A percentile compares a stretch with the other conserved stretches of the same genome.
These are phyloP conservation scores for Candida insectalens DNA, from an alignment of 805 yeast genomes.

Conservation along the genomic window DNA sequence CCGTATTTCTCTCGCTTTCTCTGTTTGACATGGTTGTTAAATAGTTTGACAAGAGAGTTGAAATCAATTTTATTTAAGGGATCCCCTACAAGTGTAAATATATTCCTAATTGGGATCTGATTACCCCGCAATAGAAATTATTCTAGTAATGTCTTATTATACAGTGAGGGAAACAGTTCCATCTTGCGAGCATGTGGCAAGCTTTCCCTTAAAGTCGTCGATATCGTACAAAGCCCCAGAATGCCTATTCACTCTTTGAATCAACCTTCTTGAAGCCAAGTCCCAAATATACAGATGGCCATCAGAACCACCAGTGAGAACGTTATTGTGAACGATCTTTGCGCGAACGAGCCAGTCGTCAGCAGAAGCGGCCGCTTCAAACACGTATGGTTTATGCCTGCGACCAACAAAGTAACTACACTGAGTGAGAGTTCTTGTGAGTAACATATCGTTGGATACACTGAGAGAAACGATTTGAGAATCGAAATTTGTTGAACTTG, in stretches of 20 bases:
- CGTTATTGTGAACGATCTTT: constrained; percentile 30
- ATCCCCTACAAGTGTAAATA: too few relatives aligned
- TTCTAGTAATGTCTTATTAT: too few relatives aligned
- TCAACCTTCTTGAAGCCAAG: constrained; percentile 34
- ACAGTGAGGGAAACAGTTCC: constrained; percentile 42
- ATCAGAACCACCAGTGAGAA: constrained; percentile 57
- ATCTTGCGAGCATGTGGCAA: constrained; percentile 46
- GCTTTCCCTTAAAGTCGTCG: constrained; percentile 25
- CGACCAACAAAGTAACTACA: constrained; percentile 48
- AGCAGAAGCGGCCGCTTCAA: constrained; percentile 44
- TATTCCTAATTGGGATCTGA: too few relatives aligned
- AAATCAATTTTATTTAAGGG: too few relatives aligned
- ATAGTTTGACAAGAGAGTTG: too few relatives aligned
- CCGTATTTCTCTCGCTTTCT: too few relatives aligned
- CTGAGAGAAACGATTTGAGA: constrained; percentile 48
- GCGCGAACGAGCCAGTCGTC: constrained; percentile 46
- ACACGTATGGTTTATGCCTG: constrained; percentile 35
- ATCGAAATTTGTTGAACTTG: constrained; percentile 36
- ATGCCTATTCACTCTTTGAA: constrained; percentile 49
- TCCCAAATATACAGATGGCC: constrained; percentile 54
- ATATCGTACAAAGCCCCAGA: constrained; percentile 52
- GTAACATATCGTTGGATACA: constrained; percentile 28
- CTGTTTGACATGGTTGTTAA: too few relatives aligned
- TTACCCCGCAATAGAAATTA: too few relatives aligned
- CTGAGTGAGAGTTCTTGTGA: constrained; percentile 46